Base-by-base conservation (phyloP, 1,284 basidiomycete genomes). In the Mrakiaceae sp. region DNA sequence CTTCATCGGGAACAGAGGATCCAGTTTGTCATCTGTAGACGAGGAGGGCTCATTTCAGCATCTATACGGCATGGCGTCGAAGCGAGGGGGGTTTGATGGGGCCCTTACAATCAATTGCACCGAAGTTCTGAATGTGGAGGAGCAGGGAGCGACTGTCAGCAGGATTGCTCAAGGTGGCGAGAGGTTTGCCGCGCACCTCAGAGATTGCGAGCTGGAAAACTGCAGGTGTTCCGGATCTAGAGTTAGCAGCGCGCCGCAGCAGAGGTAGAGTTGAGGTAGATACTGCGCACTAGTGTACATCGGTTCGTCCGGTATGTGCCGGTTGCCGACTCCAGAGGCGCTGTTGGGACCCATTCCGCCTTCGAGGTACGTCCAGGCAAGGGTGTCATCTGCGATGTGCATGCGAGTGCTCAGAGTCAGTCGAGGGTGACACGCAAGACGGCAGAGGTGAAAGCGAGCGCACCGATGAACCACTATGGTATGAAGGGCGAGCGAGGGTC, bases 231-330 rank as follows among this genome's bases (percentile, higher is more conserved):
- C n/a, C n/a, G n/a, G n/a, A n/a, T n/a, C n/a, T n/a, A n/a, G 86
- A 64, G 3, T n/a, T 39, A 49, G 60, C 10, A 66, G 50, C 27
- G 43, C 1, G 49, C 6, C 27, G n/a, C n/a, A n/a, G n/a, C n/a
- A n/a, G n/a, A n/a, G n/a, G n/a, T n/a, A n/a, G n/a, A n/a, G n/a
- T 11, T 68, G 72, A 78, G n/a, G 47, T 12, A 48, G 47, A 48
- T 7, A 48, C 47, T n/a, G 39, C 51, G 51, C 7, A 52, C 51
- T 55, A 44, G 46, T 57, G 55, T 57, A 70, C 87, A 93, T 84
- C 3, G 90, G 90, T 74, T 93, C 92, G 71, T 88, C 84, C 0
- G 91, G 83, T 51, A 97, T 81, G 5, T 86, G 82, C 56, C 94
- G 81, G 52, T 82, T 81, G 2, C 84, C 79, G 62, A 95, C 90